phyloP scores from a whole-genome alignment of 495 filamentous ascomycete species.

The Antarctomyces pellizariae region DNA sequence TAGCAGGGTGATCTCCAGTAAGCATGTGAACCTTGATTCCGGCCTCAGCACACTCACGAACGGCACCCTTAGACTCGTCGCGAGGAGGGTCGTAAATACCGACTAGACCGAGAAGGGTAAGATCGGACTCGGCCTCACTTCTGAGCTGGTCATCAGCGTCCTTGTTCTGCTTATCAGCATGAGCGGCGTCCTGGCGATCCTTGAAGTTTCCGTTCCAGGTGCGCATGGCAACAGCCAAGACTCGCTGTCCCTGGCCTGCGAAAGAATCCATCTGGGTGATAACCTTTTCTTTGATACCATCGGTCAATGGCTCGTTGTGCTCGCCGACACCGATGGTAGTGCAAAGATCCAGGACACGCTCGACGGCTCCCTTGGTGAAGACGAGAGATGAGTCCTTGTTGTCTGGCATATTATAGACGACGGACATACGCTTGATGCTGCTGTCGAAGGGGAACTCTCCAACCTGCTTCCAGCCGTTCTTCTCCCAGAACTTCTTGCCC shows the following conservation, averaged over 20 bases:
- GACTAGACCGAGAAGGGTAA: conserved; percentile 42
- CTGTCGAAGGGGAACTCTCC: conserved; percentile 68
- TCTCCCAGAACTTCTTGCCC: conserved; percentile 28
- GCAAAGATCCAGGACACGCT: conserved; percentile 53
- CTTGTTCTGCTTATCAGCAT: conserved; percentile 8
- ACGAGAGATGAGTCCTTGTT: conserved; percentile 22
- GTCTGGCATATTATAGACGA: conserved; percentile 30
- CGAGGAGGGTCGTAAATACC: conserved; percentile 58
- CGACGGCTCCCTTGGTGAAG: conserved; percentile 66
- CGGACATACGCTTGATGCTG: conserved; percentile 65
- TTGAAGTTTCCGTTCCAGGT: conserved; percentile 16
- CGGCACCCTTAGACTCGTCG: conserved; percentile 38
- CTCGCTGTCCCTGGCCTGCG: conserved; percentile 55
- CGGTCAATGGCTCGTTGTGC: conserved; percentile 26
- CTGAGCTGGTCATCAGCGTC: conserved; percentile 16
- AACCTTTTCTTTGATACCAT: conserved; percentile 33
- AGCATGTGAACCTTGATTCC: conserved; percentile 66
- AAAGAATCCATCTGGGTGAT: conserved; percentile 39
- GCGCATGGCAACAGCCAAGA: conserved; percentile 49
- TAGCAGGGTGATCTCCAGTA: conserved; percentile 55
- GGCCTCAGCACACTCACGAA: conserved; percentile 38
- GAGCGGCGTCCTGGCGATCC: conserved; percentile 2
- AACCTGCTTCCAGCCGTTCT: conserved; percentile 34
- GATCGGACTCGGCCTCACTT: conserved; percentile 26
- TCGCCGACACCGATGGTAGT: conserved; percentile 28